These are phyloP conservation scores for Hypomontagnella submonticulosa DNA, from an alignment of 495 filamentous ascomycete genomes.

Conservation along the genomic window DNA sequence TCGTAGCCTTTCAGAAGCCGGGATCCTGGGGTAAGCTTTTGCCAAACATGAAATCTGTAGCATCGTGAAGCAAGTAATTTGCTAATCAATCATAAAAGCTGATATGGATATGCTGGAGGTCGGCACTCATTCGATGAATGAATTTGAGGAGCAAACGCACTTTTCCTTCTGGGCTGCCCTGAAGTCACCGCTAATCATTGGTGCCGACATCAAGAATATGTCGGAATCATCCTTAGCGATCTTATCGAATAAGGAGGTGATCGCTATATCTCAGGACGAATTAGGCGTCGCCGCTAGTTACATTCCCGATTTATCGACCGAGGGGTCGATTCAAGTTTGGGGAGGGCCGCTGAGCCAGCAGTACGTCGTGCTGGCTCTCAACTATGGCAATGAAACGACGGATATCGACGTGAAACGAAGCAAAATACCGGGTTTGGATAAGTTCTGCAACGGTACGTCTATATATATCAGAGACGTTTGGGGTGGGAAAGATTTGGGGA, in stretches of 20 bases:
- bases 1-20: conserved; percentile 40
- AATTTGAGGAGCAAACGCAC: conserved; percentile 57
- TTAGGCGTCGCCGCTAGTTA: conserved; percentile 56
- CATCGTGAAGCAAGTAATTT: no score
- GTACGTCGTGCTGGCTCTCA: conserved; percentile 24
- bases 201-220: conserved; percentile 57
- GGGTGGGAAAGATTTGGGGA: conserved; percentile 3
- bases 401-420: conserved; percentile 11
- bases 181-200: conserved; percentile 64
- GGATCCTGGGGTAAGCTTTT: conserved; percentile 39
- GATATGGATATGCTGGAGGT: conserved; percentile 63
- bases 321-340: conserved; percentile 39
- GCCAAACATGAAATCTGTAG: neutral
- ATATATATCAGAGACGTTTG: conserved; percentile 14
- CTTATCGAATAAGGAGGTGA: conserved; percentile 58
- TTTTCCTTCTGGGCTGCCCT: conserved; percentile 66
- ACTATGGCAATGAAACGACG: conserved; percentile 13
- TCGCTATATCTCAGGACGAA: conserved; percentile 62
- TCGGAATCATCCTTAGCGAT: conserved; percentile 49
- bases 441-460: conserved; percentile 11
- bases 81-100: neutral
- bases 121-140: conserved; percentile 53
- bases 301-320: conserved; percentile 34
- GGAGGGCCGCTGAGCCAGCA: conserved; percentile 31
- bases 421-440: conserved; percentile 15